Conservation (phyloP, 2,329 filamentous ascomycete species). For the Monilinia aucupariae region DNA sequence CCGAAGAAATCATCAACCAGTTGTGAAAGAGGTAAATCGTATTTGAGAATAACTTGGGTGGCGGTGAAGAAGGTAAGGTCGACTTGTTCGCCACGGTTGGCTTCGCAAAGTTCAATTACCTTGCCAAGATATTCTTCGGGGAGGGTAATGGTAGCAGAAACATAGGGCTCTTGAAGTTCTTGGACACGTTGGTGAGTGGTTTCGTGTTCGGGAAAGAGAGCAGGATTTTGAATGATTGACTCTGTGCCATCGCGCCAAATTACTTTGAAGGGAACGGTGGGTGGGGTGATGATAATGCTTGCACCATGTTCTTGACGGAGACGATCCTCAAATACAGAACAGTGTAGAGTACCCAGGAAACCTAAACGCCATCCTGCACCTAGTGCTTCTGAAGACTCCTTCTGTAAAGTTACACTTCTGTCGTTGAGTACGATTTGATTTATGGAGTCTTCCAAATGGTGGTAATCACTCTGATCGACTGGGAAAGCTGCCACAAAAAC, state of each 20-base stretch:
- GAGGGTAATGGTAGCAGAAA: constrained; percentile 78
- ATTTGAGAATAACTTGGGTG: constrained; percentile 90
- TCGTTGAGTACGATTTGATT: constrained; percentile 91
- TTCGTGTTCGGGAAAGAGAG: constrained; percentile 73
- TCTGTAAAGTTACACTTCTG: constrained; percentile 86
- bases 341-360: constrained; percentile 93
- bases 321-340: constrained; percentile 97
- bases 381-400: constrained; percentile 89
- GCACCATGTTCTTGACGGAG: constrained; percentile 90
- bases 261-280: constrained; percentile 87
- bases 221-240: constrained; percentile 76
- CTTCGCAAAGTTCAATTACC: constrained; percentile 91
- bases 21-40: constrained; percentile 80
- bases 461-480: constrained; percentile 82
- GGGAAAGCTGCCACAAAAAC: constrained; percentile 97
- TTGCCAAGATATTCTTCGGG: constrained; percentile 92
- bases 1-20: constrained; percentile 97
- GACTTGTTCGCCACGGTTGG: constrained; percentile 79
- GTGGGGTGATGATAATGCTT: constrained; percentile 94
- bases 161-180: constrained; percentile 67
- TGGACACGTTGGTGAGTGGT: constrained; percentile 46
- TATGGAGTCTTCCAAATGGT: constrained; percentile 86
- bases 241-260: constrained; percentile 72
- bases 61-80: constrained; percentile 87
- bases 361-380: constrained; percentile 92